Evolutionary conservation across 257 asterid genomes (phyloP), one percentile per base, ranked within the genome.

Genomic region (Paraleonurus japonicus): DNA sequence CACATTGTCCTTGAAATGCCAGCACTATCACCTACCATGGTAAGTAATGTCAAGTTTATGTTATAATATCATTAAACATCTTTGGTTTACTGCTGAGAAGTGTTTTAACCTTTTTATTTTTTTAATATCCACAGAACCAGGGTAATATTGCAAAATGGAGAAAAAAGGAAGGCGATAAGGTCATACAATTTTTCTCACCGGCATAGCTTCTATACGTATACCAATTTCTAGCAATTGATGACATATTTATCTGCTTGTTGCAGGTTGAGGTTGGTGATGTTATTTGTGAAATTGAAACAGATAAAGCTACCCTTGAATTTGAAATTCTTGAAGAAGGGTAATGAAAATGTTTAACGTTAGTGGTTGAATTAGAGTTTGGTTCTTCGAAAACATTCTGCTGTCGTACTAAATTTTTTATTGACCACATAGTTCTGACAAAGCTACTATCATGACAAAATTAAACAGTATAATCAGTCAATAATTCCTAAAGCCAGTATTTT

Each of bases 261-360:
- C 97, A 95, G 99, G 90, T 95, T 41, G 92, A 83, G 72, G 96
- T 92, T 79, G 98, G 98, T 70, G 99, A 95, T 78, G 69, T 95
- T 76, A 83, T 95, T 74, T 90, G 99, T 80, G 99, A 95, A 90
- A 92, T 92, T 76, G 99, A 95, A 87, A 92, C 99, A 19, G 98
- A 95, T 86, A 92, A 92, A 84, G 99, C 99, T 30, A 95, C 97
- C 54, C 83, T 95, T 59, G 99, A 90, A 83, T 90, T 72, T 86
- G 99, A 95, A 85, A 75, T 94, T 81, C 99, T 92, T 78, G 99
- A 92, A 92, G 99, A 95, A 85, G 99, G 98, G 99, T 95, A 92
- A 80, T 75, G 51, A 70, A 66, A 62, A 62, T 66, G 24, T 61
- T 67, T 33, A 59, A 71, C 61, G 24, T 54, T 69, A 50, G 75